Base-by-base conservation (phyloP, 176 grass and related monocot species). In the Cymbopogon citratus region DNA sequence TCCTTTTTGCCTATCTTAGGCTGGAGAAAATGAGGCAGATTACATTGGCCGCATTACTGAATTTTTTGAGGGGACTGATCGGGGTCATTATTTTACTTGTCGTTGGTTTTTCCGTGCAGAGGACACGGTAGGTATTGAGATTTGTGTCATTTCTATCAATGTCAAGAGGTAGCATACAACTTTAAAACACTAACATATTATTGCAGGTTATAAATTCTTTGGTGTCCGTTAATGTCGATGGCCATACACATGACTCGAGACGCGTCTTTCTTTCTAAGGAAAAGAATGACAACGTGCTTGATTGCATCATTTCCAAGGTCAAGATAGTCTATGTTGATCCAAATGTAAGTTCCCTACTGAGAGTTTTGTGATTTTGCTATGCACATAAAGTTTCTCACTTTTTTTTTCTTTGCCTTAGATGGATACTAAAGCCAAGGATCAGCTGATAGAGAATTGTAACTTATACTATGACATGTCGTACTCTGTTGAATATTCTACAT, bases 391-490 rank as follows among this genome's bases (percentile, higher is more conserved):
- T 44, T 85, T 64, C 70, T 69, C 23, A 72, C 5, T 26, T 18
- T 23, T 48, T 66, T 75, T 4, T 41, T 1, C 64, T 54, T 62
- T 2, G 3, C 70, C 40, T 41, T 73, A 98, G 95, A 88, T 85
- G 73, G 84, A 95, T 74, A n/a, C 52, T 43, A 66, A 61, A 64
- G 80, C 76, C 0, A 98, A 90, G 71, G 26, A 67, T 61, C 67
- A 85, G 21, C 5, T 74, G 9, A 84, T 95, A 52, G 63, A 91
- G 34, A 10, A 83, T 18, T 91, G 90, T 24, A 76, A 93, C 9
- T 35, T 91, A 3, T 98, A 98, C 16, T 98, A 95, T 63, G 89
- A 98, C 21, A 98, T 98, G 92, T 95, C 95, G 0, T 98, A 95
- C 26, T 46, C 86, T 1, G 81, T 98, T 5, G 82, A 87, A 0